Conservation (phyloP, 495 filamentous ascomycete species). For the Chlorociboria aeruginascens region DNA sequence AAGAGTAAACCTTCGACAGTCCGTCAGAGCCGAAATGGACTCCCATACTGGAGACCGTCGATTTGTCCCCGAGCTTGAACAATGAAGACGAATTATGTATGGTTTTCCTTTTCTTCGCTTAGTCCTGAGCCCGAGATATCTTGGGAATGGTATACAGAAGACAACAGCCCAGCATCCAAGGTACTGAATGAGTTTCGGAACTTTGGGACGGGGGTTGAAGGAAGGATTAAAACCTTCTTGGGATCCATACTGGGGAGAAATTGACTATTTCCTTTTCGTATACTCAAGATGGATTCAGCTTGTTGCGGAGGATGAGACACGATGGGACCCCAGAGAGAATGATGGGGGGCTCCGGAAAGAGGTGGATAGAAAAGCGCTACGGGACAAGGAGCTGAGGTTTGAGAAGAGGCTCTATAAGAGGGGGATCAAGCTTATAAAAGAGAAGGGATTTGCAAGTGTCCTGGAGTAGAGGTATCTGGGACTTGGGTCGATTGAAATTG, state of each 20-base stretch:
- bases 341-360: not conserved
- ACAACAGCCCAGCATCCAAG: not conserved
- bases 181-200: slow-evolving; percentile 5
- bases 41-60: too few species aligned
- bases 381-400: not conserved
- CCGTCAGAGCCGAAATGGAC: not conserved
- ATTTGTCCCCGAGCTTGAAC: not conserved
- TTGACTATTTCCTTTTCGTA: not conserved
- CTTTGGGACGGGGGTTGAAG: not conserved
- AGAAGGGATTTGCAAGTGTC: not conserved
- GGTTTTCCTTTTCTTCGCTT: not conserved
- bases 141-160: slow-evolving; percentile 7
- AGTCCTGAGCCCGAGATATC: not conserved
- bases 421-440: not conserved
- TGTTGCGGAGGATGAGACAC: not conserved
- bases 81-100: not conserved
- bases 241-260: too few species aligned
- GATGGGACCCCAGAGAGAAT: too few species aligned
- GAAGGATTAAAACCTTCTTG: too few species aligned
- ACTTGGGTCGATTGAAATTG: slow-evolving; percentile 3
- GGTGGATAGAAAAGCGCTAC: not conserved
- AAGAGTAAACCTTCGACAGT: not conserved
- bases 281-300: not conserved
- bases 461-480: not conserved
- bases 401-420: not conserved